Base-by-base conservation (phyloP, 768 basidiomycete genomes). In the Phylloporus arenicola region DNA sequence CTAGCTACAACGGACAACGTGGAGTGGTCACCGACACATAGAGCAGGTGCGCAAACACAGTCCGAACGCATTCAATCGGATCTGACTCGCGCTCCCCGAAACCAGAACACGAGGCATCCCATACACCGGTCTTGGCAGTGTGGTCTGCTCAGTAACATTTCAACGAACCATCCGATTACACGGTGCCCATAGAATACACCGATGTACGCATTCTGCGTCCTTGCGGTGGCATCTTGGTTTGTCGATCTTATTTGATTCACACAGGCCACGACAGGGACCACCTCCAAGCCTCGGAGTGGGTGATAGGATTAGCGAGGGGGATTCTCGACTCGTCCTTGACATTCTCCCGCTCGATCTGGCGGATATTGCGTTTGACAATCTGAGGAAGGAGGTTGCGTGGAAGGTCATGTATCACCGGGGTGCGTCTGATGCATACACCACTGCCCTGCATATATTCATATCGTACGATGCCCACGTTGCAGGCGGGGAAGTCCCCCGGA, bases 401-500 rank as follows among this genome's bases (percentile, higher is more conserved):
- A 73, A 77, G 41, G 72, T 72, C 3, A 91, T 91, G 88, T 69
- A 79, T 53, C 88, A 89, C 65, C 74, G 83, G 66, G 88, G 88
- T 80, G 47, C n/a, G 70, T 57, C 4, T 6, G 19, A 43, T 48
- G 48, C 50, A 46, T 39, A 45, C 42, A 30, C 29, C 16, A 24
- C 4, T n/a, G 4, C 12, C 29, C 24, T 33, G 19, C 34, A 7
- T 50, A 22, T 5, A 25, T 30, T 53, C 39, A 52, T n/a, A 25
- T 43, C 39, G 40, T 48, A 49, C 40, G 29, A 20, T 41, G 20
- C 51, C 31, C 47, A 25, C n/a, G 13, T 40, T 55, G 9, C 55
- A 87, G 86, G 86, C 20, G 87, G 88, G 3, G 85, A 88, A 61
- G 84, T 86, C 4, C 83, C 84, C 1, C 68, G 83, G 49, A 69